phyloP scores from a whole-genome alignment of 2,329 filamentous ascomycete genomes.

The Thelonectria olida region DNA sequence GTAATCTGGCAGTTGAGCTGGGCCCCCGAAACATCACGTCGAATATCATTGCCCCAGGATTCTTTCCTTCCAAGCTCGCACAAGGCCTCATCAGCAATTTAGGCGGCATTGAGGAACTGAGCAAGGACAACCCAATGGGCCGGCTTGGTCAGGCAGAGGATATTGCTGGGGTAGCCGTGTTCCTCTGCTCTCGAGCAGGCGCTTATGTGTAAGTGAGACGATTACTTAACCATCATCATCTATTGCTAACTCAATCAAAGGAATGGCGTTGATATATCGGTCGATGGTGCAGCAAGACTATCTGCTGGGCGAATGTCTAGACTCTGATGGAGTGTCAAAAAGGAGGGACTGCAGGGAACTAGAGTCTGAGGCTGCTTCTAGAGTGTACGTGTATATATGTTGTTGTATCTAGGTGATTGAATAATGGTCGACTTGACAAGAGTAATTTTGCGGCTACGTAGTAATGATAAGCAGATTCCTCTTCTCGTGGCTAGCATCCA shows the following conservation, averaged over 20 bases:
- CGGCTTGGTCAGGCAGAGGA: slow-evolving; percentile 67
- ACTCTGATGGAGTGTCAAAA: slow-evolving; percentile 26
- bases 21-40: slow-evolving; percentile 71
- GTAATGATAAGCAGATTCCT: too few species aligned
- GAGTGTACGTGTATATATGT: too few species aligned
- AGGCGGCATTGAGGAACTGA: slow-evolving; percentile 64
- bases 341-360: too few species aligned
- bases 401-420: background rate
- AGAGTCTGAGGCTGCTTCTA: too few species aligned
- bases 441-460: too few species aligned
- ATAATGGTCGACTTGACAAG: too few species aligned
- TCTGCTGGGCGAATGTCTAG: slow-evolving; percentile 41
- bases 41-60: slow-evolving; percentile 74
- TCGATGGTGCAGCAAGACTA: slow-evolving; percentile 46
- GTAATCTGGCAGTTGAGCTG: slow-evolving; percentile 74
- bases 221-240: background rate
- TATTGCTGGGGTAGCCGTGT: slow-evolving; percentile 68
- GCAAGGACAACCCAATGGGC: slow-evolving; percentile 61
- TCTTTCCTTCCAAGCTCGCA: slow-evolving; percentile 76
- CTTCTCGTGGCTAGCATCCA: too few species aligned
- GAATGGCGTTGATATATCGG: slow-evolving; percentile 48
- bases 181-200: slow-evolving; percentile 60
- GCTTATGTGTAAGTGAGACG: slow-evolving; percentile 55
- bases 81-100: slow-evolving; percentile 68
- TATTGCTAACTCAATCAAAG: slow-evolving; percentile 29